phyloP scores from a whole-genome alignment of 1,284 basidiomycete genomes.

The Ceratobasidium sp. region DNA sequence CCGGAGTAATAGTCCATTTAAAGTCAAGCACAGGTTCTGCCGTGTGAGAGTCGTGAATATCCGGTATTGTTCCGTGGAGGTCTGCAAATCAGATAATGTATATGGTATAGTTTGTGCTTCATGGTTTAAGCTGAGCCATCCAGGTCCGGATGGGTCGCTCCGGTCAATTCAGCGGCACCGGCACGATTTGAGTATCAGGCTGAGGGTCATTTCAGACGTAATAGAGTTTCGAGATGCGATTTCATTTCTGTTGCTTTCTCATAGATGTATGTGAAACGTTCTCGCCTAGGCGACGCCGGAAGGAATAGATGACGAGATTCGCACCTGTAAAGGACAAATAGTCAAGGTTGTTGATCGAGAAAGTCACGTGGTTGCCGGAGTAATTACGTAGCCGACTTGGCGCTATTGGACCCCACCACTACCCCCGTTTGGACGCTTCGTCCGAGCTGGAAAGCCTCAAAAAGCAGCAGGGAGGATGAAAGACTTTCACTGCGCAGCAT shows the following conservation, averaged over 20 bases:
- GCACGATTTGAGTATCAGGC: too few relatives aligned
- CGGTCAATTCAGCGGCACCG: too few relatives aligned
- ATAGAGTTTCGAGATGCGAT: background rate
- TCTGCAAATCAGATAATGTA: background rate
- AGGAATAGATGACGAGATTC: background rate
- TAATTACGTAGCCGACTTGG: slow-evolving; percentile 24
- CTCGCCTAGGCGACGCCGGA: background rate
- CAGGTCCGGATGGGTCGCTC: background rate
- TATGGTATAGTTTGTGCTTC: background rate
- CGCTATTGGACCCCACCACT: slow-evolving; percentile 5
- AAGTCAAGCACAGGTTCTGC: background rate
- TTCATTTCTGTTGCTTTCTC: too few relatives aligned
- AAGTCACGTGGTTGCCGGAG: slow-evolving; percentile 14
- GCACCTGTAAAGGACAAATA: background rate
- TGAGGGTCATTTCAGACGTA: background rate
- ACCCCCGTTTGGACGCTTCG: slow-evolving; percentile 9
- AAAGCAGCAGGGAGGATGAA: slow-evolving; percentile 9
- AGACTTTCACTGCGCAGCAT: background rate
- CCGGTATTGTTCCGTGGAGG: slow-evolving; percentile 28
- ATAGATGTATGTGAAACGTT: background rate
- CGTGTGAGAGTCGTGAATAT: background rate
- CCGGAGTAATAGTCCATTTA: slow-evolving; percentile 32
- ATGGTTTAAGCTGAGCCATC: background rate
- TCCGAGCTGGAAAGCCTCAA: slow-evolving; percentile 30
- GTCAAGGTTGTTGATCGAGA: background rate